These are phyloP conservation scores for Ustilago nuda DNA, from an alignment of 1,284 basidiomycete genomes.

Conservation along the genomic window DNA sequence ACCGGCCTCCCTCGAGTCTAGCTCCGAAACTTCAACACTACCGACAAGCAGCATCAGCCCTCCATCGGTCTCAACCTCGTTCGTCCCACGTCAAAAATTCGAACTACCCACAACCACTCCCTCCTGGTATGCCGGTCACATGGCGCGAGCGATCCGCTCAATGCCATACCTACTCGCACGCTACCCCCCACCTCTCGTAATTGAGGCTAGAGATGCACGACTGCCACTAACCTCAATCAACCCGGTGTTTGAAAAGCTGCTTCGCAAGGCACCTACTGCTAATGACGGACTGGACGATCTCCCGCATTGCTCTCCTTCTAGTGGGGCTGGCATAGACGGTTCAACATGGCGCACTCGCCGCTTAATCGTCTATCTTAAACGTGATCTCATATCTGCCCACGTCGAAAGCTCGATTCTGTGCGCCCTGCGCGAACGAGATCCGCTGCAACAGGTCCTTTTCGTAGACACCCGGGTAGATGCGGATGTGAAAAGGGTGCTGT, in stretches of 20 bases:
- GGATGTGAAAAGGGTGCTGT: slow-evolving; percentile 71
- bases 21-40: background rate
- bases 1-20: background rate
- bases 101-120: slow-evolving; percentile 74
- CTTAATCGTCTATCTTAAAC: slow-evolving; percentile 91
- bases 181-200: slow-evolving; percentile 83
- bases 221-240: slow-evolving; percentile 95
- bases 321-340: slow-evolving; percentile 51
- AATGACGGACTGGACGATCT: slow-evolving; percentile 29
- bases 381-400: slow-evolving; percentile 86
- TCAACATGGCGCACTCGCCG: slow-evolving; percentile 70
- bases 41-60: no score
- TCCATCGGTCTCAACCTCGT: slow-evolving; percentile 20
- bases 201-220: slow-evolving; percentile 92
- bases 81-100: slow-evolving; percentile 70
- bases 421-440: slow-evolving; percentile 71
- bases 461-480: slow-evolving; percentile 71
- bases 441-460: slow-evolving; percentile 72
- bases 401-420: slow-evolving; percentile 75
- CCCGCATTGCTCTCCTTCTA: background rate
- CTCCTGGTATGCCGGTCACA: slow-evolving; percentile 97
- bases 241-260: slow-evolving; percentile 73
- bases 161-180: slow-evolving; percentile 74
- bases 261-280: slow-evolving; percentile 60
- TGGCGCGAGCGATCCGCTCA: slow-evolving; percentile 72